Base-by-base conservation (phyloP, 2,329 filamentous ascomycete genomes). In the Claviceps sp. region DNA sequence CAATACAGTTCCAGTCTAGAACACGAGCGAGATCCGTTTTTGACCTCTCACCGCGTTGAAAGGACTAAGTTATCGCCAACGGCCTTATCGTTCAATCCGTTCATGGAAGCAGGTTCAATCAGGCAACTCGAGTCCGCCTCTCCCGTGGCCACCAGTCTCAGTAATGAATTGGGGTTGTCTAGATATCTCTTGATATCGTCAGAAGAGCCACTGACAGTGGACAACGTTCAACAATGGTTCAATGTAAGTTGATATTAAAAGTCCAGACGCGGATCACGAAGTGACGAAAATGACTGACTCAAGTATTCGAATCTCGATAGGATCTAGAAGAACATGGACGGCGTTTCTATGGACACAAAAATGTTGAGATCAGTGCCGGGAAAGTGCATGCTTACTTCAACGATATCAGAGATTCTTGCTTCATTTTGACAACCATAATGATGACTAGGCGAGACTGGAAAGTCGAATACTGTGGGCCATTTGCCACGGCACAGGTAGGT, bases 71-170 rank as follows among this genome's bases (percentile, higher is more conserved):
- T 87, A 22, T 86, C 82, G 4, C 80, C 84, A 1, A 83, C 77
- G 6, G 82, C 82, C 1, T 78, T 76, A 1, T 62, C 73, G 1
- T 87, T 87, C 58, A 77, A 73, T 16, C 83, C 83, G 1, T 60
- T 61, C 38, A 41, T 52, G 4, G 51, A 59, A 4, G 47, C 50
- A 1, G 54, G 54, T 1, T 54, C 57, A 1, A 52, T 59, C 1
- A 55, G 59, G 6, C 51, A 60, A 5, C 22, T 53, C 22, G 56
- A 56, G 37, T 60, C 60, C 19, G 56, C 50, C 8, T 59, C 58
- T 6, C 62, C 60, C 22, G 55, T 70, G 5, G 64, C 69, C 1
- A 56, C 62, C 1, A 61, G 59, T 8, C 62, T 77, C n/a, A 78
- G 75, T 57, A 68, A 66, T 1, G 71, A 76, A 2, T 56, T 72